Base-by-base conservation (phyloP, 169 alveolate species). In the Eimeria falciformis region DNA sequence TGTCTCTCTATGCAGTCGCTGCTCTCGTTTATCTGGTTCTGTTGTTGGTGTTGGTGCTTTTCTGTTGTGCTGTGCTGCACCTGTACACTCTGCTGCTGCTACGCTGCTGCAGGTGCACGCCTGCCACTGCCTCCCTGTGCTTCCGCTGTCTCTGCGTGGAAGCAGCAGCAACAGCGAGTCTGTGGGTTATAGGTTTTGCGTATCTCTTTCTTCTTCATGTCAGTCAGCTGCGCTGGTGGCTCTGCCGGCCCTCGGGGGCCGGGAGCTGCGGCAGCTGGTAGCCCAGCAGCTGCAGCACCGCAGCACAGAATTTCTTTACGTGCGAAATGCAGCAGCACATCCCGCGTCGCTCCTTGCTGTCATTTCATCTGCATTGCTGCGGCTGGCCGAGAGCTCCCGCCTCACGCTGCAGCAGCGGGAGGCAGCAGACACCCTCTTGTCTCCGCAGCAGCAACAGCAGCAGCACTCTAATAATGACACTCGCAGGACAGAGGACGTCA, bases 201-300 rank as follows among this genome's bases (percentile, higher is more conserved):
- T 77, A 25, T 45, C 86, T 33, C 33, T 77, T 9, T 77, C 86
- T 23, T 77, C 86, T 5, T 45, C 86, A 5, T 6, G 69, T 9
- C 86, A 77, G 47, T 77, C 69, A 0, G 86, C 86, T 9, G 65
- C 68, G 5, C 29, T 77, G 0, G 86, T 77, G 5, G 33, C 25
- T 45, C 68, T 77, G 9, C 86, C 86, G 45, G 27, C 47, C 21
- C 40, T 77, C 33, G 47, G 86, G 3, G 86, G 86, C 21, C 7
- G 86, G 2, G 86, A 77, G 86, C 47, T 77, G 65, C 43, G 69
- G 86, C 86, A 77, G 86, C 43, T 77, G 3, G 86, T 77, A 47
- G 50, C 23, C 29, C 86, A 77, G 69, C 86, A 77, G 86, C 86
- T 77, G 86, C 86, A 77, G 68, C 86, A 77, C 47, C 43, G 47